A percentile compares a stretch with the other conserved stretches of the same genome.
Conservation (phyloP, 371 early-diverging fungal species). For the Syncephalastrum racemosum region DNA sequence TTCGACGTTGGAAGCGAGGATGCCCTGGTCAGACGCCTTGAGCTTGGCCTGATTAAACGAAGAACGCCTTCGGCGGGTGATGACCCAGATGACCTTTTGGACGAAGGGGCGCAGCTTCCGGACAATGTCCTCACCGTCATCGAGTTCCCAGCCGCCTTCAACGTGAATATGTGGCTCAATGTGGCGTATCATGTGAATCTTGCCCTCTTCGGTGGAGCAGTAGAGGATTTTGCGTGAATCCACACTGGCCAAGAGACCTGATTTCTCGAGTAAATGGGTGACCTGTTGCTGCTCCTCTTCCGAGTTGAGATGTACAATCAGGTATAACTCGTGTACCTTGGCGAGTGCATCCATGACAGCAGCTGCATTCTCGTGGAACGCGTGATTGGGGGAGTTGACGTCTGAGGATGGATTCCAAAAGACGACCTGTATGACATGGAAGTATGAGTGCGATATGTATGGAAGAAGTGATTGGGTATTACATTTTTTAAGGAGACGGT, state of each 20-base stretch:
- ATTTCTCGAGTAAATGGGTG: constrained; percentile 20
- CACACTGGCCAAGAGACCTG: constrained; percentile 9
- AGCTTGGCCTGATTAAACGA: constrained; percentile 26
- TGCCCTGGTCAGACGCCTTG: constrained; percentile 30
- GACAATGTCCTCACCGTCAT: constrained; percentile 52
- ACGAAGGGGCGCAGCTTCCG: constrained; percentile 40
- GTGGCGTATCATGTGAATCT: constrained; percentile 50
- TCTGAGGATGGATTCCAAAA: constrained; percentile 58
- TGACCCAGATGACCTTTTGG: constrained; percentile 41
- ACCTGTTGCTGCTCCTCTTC: constrained; percentile 37
- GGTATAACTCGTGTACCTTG: constrained; percentile 37
- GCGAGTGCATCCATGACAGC: constrained; percentile 25
- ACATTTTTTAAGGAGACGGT: constrained; percentile 52
- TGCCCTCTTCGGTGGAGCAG: constrained; percentile 51
- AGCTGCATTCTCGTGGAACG: constrained; percentile 40
- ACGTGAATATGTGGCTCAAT: constrained; percentile 47
- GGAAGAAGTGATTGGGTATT: constrained; percentile 1
- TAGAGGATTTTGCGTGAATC: constrained; percentile 25
- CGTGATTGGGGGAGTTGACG: constrained; percentile 42
- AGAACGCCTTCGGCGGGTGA: constrained; percentile 36
- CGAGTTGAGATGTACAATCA: constrained; percentile 43
- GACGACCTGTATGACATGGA: constrained; percentile 29
- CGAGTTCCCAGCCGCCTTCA: constrained; percentile 55
- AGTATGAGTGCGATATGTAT: not conserved
- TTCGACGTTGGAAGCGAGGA: constrained; percentile 40